Base-by-base conservation (phyloP, 2,329 filamentous ascomycete genomes). In the Xylariaceae sp. region DNA sequence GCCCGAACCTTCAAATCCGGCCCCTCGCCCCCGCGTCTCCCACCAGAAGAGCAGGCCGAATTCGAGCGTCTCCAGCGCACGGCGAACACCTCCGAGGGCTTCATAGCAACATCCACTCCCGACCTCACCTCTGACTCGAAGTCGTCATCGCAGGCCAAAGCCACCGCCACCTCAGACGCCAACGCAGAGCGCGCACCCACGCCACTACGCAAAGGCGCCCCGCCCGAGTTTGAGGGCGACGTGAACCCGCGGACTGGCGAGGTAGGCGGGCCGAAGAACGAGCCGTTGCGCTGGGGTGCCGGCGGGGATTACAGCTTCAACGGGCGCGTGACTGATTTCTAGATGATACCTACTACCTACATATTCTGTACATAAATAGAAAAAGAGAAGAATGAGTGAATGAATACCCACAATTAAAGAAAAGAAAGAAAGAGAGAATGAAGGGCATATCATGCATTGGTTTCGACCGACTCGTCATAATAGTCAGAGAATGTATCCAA, bases 191-290 rank as follows among this genome's bases (percentile, higher is more conserved):
- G 44, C n/a, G 45, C 37, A 50, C 49, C 57, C 42, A 60, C 59
- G 1, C 71, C 93, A n/a, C 64, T 73, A 17, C 67, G 71, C 17
- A 72, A 71, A 56, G 93, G 93, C 42, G 88, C 92, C 49, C 83
- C 87, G 69, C 92, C 94, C 1, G 93, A 97, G 77, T 99, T 99
- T 69, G 87, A 93, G 67, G 94, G 94, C 60, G 92, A 97, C 56
- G 82, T 80, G 57, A 97, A 99, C 74, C 94, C 94, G 2, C 88
- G 88, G 79, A 99, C 94, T 1, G 94, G 94, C 23, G 94, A 99
- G 80, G 85, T 97, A 9, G 94, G 94, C 4, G 94, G 94, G 0
- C 94, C 94, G 4, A 99, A 97, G 85, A 97, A 96, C 71, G 93
- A 99, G 76, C 94, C 94, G 55, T 71, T 97, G 72, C 79, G 92